Evolutionary conservation across 495 filamentous ascomycete species (phyloP), one percentile per base, ranked within the genome.

Genomic region (Penicillium pancosmium): DNA sequence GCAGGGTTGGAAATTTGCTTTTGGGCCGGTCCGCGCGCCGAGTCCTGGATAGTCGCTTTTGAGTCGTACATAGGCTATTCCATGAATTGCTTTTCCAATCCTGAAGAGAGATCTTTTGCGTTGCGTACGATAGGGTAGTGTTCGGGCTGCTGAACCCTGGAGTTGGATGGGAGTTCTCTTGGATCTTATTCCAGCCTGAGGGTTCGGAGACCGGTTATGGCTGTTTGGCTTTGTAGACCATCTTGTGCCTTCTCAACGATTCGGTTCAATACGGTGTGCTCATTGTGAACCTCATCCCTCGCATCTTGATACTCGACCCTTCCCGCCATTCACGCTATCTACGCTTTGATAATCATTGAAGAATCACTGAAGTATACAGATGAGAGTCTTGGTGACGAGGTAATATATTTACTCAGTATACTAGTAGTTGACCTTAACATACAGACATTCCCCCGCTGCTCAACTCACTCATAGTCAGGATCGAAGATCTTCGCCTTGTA

Each of bases 1-100:
- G 12, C 41, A 9, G 41, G 58, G 65, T 64, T 66, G 68, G 58
- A 66, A 66, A 50, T 50, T 31, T 55, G 34, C 44, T 50, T 34
- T 15, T 54, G 48, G 36, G 27, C 50, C 52, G 52, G 60, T 21
- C 16, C 16, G 18, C 41, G 41, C 41, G 38, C 53, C 58, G 56
- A 48, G 61, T 50, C 52, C 38, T 46, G 64, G 50, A 68, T 51
- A 51, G 57, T 68, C 58, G 55, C 57, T 68, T 68, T 68, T 52
- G 58, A 63, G 57, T 68, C 60, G 43, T 68, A 68, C 60, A 70
- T 70, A 68, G 68, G 65, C 68, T 68, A 57, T 65, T 67, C 56
- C 68, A 66, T 70, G 68, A 61, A 68, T 61, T 64, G 55, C 62
- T 66, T 70, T 70, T 68, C 65, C 65, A 60, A 68, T 64, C 65